A percentile compares a stretch with the other conserved stretches of the same genome.
These are phyloP conservation scores for Posidonia oceanica DNA, from an alignment of 116 monocot species.

Conservation along the genomic window DNA sequence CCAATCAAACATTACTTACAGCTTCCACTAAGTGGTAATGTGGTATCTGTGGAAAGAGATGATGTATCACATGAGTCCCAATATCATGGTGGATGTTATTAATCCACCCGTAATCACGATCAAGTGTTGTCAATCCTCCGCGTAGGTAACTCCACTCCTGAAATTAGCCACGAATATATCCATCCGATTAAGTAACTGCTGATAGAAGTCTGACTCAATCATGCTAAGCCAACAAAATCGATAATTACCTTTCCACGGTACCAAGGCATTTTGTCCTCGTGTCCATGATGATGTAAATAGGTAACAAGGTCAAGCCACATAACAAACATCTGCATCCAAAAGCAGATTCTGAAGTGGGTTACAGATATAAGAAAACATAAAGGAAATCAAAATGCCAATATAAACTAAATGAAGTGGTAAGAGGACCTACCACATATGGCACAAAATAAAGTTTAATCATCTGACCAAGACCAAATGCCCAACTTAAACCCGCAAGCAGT, in stretches of 20 bases:
- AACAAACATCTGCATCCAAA: conserved; percentile 12
- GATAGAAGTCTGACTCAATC: neutral
- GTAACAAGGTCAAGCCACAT: conserved; percentile 20
- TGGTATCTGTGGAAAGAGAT: conserved; percentile 90
- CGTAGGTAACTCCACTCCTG: conserved; percentile 90
- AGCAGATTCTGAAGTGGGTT: neutral
- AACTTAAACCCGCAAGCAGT: conserved; percentile 33
- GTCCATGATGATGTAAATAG: conserved; percentile 26
- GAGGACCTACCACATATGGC: conserved; percentile 34
- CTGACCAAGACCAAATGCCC: conserved; percentile 34
- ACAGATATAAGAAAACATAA: neutral
- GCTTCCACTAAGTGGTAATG: conserved; percentile 86
- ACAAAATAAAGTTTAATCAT: conserved; percentile 58
- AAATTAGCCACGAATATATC: neutral
- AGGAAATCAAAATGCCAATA: neutral
- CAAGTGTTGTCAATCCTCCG: conserved; percentile 75
- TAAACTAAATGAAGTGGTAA: too few species aligned
- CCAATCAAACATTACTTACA: conserved; percentile 25
- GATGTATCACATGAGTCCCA: conserved; percentile 86
- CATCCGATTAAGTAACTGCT: neutral
- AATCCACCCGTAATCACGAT: conserved; percentile 83
- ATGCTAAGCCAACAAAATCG: neutral
- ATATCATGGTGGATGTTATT: conserved; percentile 93
- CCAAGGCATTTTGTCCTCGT: conserved; percentile 21
- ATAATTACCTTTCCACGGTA: conserved; percentile 19